Evolutionary conservation across 176 grass and related monocot genomes (phyloP).

Genomic region (Oryza rufipogon): DNA sequence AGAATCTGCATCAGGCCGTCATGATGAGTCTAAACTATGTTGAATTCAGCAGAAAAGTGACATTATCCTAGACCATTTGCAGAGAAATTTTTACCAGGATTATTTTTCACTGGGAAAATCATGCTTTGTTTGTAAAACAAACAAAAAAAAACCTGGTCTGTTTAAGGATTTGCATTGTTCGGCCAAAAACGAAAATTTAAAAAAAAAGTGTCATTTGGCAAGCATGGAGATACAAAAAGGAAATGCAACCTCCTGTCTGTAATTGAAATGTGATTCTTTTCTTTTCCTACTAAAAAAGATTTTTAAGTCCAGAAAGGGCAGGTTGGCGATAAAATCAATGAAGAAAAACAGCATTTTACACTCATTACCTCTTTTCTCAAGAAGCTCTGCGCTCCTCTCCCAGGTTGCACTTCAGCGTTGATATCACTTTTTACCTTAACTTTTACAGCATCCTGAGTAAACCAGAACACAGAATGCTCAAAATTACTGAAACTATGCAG

Average conservation of each 20-base stretch:
- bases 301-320: neutral
- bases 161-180: neutral
- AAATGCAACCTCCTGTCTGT: constrained; percentile 2
- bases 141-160: neutral
- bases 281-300: neutral
- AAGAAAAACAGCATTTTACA: neutral
- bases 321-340: neutral
- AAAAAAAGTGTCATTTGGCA: neutral
- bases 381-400: constrained; percentile 54
- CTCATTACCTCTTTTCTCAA: constrained; percentile 81
- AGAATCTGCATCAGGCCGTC: constrained; percentile 63
- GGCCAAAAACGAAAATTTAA: neutral
- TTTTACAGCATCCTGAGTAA: constrained; percentile 60
- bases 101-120: neutral
- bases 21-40: neutral
- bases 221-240: neutral
- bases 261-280: neutral
- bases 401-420: constrained; percentile 44
- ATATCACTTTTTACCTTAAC: constrained; percentile 41
- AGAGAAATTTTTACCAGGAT: neutral
- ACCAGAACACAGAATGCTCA: constrained; percentile 31
- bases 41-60: neutral
- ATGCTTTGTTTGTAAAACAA: neutral
- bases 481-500: constrained; percentile 15
- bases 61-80: neutral